Evolutionary conservation across 306 rosid species (phyloP).

Genomic region (Trifolium subterraneum): DNA sequence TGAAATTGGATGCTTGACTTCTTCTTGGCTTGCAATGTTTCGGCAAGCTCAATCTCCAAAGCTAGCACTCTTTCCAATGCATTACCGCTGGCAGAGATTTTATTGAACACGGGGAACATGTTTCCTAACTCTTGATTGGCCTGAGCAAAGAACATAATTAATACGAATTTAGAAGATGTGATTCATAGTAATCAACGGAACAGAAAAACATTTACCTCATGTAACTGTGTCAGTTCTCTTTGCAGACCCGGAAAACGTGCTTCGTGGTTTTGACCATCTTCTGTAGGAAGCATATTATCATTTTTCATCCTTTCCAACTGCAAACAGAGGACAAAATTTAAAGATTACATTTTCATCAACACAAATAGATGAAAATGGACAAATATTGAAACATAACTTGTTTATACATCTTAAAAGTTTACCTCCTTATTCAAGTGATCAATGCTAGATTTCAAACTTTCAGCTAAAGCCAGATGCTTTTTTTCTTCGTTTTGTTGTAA

Average conservation of each 20-base stretch:
- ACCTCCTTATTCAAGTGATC: conserved; percentile 84
- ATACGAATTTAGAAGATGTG: conserved; percentile 30
- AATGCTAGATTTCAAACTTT: conserved; percentile 79
- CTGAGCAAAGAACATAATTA: conserved; percentile 50
- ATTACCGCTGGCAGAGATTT: conserved; percentile 70
- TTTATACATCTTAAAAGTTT: conserved; percentile 20
- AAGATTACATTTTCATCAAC: conserved; percentile 20
- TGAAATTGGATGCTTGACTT: conserved; percentile 74
- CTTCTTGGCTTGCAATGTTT: conserved; percentile 82
- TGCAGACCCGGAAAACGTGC: conserved; percentile 67
- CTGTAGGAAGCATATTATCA: conserved; percentile 64
- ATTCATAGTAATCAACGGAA: conserved; percentile 27
- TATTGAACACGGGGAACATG: conserved; percentile 72
- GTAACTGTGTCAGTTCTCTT: conserved; percentile 72
- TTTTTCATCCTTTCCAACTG: conserved; percentile 92
- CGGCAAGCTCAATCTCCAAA: conserved; percentile 93
- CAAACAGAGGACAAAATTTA: conserved; percentile 47
- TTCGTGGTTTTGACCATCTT: conserved; percentile 54
- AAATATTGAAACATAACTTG: conserved; percentile 9
- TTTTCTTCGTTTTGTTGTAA: conserved; percentile 55
- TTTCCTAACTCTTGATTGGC: conserved; percentile 86
- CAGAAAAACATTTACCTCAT: conserved; percentile 61
- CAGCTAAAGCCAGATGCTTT: conserved; percentile 59
- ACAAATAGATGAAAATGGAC: conserved; percentile 33
- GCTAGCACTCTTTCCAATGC: conserved; percentile 96